Base-by-base conservation (phyloP, 78 protist species). In the Dictyostelium brefeldianum region DNA sequence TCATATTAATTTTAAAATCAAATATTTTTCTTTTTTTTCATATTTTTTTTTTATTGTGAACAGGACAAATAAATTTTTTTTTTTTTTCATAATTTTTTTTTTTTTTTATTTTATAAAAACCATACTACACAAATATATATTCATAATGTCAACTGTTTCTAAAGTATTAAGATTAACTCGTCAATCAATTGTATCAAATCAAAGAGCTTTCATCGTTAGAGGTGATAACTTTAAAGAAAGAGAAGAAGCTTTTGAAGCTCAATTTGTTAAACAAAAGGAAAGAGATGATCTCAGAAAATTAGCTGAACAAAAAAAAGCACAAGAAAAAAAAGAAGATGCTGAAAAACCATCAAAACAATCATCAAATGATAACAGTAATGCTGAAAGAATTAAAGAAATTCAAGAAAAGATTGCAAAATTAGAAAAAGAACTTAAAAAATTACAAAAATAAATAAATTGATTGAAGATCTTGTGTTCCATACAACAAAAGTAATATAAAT, bases 171-270 rank as follows among this genome's bases (percentile, higher is more conserved):
- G 50, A 67, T 31, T 67, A 67, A 36, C 80, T 4, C 80, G 91
- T 71, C 47, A 69, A 2, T 83, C 91, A 29, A 48, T 73, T 11
- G 25, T 83, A 15, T 25, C 64, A 9, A 8, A 29, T 25, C 70
- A 29, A 62, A 62, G 27, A 17, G 70, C 50, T 18, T 71, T 71
- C 51, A 5, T 80, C 59, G 4, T 46, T 51, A 83, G 91, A 83
- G 50, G 75, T 31, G 75, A 43, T n/a, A n/a, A 18, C 2, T 29
- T 85, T 50, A 56, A 77, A 31, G 93, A 87, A 41, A 87, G 93
- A 87, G 93, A 87, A 64, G 93, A 87, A 56, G 93, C 93, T 36
- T 62, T 87, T 36, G 93, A 87, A 50, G 29, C 48, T 17, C 54
- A 70, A 59, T 87, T 64, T 43, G 93, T 87, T 54, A 87, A 50